Base-by-base conservation (phyloP, 129 eudicot species). In the Pittosporum tobira region DNA sequence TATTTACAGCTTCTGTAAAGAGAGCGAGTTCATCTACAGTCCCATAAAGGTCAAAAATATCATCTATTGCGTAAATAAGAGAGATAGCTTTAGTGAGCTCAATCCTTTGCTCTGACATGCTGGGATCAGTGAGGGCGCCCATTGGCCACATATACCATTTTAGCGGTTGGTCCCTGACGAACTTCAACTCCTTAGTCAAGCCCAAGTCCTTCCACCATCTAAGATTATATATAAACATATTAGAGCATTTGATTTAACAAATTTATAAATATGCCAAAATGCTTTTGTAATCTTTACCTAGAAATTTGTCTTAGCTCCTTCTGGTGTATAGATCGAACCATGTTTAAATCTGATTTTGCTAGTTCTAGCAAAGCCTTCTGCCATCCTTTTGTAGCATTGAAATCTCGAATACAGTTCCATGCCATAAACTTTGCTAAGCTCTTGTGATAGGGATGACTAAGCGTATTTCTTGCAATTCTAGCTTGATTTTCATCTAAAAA, bases 141-240 rank as follows among this genome's bases (percentile, higher is more conserved):
- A 71, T 69, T 2, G 89, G 51, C 86, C 85, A 79, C 48, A 75
- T 55, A 34, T 81, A 68, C 86, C 89, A 85, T 72, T 81, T 81
- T 19, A 75, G 2, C 24, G 95, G 95, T 56, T 81, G 66, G 56
- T 73, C 52, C 63, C 95, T 78, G 0, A 77, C 81, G 38, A 51
- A 38, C 50, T 51, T 67, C 30, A 85, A 50, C n/a, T 75, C 75
- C 64, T 70, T 46, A 26, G 54, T 29, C 50, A 76, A 42, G 7
- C 71, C 75, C 16, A 79, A 29, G 1, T 57, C 77, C 24, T 63
- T 65, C 84, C 86, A 73, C 89, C 89, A 85, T 64, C 86, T 81
- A 51, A 18, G 31, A 22, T 13, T 2, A n/a, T 30, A 2, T 11
- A 18, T 18, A 38, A 37, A 18, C 21, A 43, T 19, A 0, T 24